Evolutionary conservation across 441 rosid genomes (phyloP).

Genomic region (Syzygium syzygioides): DNA sequence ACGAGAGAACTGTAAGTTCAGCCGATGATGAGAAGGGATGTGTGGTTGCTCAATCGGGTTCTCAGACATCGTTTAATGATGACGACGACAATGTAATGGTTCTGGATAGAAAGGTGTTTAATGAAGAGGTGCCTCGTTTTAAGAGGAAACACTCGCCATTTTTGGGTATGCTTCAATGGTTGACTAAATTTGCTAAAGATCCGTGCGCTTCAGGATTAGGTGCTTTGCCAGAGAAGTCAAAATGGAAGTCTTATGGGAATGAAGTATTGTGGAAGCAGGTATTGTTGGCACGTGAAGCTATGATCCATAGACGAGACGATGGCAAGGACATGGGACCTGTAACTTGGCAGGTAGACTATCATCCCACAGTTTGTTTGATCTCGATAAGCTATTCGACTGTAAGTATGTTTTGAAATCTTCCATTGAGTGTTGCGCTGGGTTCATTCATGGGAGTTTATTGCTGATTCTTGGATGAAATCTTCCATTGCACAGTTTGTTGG

Average conservation of each 20-base stretch:
- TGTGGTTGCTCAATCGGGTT: not conserved
- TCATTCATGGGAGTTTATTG: not conserved
- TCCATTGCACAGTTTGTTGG: too few species aligned
- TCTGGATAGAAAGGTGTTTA: constrained; percentile 5
- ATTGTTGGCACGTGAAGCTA: constrained; percentile 50
- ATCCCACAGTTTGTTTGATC: not conserved
- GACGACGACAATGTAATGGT: constrained; percentile 8
- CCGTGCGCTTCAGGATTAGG: constrained; percentile 45
- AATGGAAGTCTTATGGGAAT: constrained; percentile 56
- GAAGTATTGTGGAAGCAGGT: constrained; percentile 72
- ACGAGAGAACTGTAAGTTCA: not conserved
- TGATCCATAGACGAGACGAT: constrained; percentile 23
- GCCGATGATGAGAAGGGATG: not conserved
- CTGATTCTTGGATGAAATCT: not conserved
- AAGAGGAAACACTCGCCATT: constrained; percentile 52
- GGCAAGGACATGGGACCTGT: constrained; percentile 24
- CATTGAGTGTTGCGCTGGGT: not conserved
- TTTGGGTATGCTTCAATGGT: constrained; percentile 46
- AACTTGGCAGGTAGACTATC: constrained; percentile 44
- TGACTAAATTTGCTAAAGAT: constrained; percentile 51
- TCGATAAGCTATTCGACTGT: not conserved
- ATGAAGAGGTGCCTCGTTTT: constrained; percentile 9
- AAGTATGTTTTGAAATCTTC: not conserved
- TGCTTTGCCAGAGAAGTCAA: constrained; percentile 52
- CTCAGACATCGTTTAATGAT: not conserved